Conservation (phyloP, 306 rosid species). For the Styphnolobium japonicum region DNA sequence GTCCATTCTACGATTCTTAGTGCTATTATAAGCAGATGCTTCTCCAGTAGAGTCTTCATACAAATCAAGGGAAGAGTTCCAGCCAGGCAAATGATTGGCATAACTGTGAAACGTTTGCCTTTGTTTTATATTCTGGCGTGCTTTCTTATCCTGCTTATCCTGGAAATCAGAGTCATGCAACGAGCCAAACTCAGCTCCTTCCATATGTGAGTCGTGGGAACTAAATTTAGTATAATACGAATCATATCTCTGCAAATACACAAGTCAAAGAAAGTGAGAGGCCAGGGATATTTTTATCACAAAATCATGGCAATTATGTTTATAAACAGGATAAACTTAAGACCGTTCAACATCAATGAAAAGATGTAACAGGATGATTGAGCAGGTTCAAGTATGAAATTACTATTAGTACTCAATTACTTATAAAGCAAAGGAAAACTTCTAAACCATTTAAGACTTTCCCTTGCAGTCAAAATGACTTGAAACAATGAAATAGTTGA, state of each 20-base stretch:
- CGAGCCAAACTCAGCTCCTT: slow-evolving; percentile 51
- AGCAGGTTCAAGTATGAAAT: neutral
- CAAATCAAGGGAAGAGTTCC: slow-evolving; percentile 62
- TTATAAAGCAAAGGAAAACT: neutral
- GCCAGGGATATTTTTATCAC: neutral
- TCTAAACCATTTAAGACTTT: neutral
- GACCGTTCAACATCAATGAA: neutral
- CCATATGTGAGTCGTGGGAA: slow-evolving; percentile 59
- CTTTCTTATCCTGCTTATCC: slow-evolving; percentile 62
- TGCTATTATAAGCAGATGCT: slow-evolving; percentile 45
- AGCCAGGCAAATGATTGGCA: slow-evolving; percentile 40
- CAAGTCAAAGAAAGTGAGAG: slow-evolving; percentile 18
- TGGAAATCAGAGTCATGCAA: slow-evolving; percentile 52
- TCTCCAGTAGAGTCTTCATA: slow-evolving; percentile 60
- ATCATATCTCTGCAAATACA: slow-evolving; percentile 62
- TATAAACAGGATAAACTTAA: neutral
- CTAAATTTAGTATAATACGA: slow-evolving; percentile 49
- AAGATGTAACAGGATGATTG: neutral
- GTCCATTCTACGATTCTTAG: slow-evolving; percentile 47
- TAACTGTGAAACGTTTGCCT: slow-evolving; percentile 34
- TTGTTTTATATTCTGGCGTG: slow-evolving; percentile 39
- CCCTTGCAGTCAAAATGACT: neutral
- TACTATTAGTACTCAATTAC: neutral
- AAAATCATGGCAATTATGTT: neutral
- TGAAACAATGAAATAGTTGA: neutral